phyloP scores from a whole-genome alignment of 352 stramenopile genomes.

The Globisporangium paddicum region DNA sequence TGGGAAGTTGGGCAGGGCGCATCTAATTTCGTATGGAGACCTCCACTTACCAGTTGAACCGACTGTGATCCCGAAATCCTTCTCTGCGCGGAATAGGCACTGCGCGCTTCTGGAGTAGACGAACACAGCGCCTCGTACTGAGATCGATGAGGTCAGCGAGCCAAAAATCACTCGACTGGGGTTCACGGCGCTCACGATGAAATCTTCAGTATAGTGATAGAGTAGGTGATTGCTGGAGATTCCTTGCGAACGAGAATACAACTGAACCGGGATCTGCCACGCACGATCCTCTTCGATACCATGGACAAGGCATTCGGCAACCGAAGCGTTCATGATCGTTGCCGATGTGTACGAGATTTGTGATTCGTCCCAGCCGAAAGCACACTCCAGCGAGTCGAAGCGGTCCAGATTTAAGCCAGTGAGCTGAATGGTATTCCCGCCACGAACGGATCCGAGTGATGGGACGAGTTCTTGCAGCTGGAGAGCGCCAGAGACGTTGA shows the following conservation, averaged over 20 bases:
- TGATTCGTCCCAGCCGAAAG: conserved; percentile 34
- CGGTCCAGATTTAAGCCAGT: conserved; percentile 14
- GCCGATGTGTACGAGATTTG: conserved; percentile 19
- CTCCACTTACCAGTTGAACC: conserved; percentile 18
- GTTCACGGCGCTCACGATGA: conserved; percentile 17
- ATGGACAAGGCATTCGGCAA: conserved; percentile 24
- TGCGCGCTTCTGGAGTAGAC: conserved; percentile 10
- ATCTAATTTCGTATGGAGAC: conserved; percentile 24
- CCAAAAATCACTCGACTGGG: conserved; percentile 19
- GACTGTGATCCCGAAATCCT: neutral
- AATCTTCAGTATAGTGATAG: conserved; percentile 27
- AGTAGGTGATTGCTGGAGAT: conserved; percentile 32
- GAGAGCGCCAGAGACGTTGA: conserved; percentile 4
- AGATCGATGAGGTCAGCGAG: conserved; percentile 3
- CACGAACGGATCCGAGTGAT: conserved; percentile 17
- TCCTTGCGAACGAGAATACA: conserved; percentile 17
- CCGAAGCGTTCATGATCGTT: conserved; percentile 22
- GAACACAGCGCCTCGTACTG: conserved; percentile 23
- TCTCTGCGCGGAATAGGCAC: conserved; percentile 18
- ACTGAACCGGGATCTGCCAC: conserved; percentile 24
- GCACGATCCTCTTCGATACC: conserved; percentile 9
- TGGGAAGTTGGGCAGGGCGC: conserved; percentile 10
- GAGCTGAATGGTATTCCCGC: conserved; percentile 17
- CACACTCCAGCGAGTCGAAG: conserved; percentile 20
- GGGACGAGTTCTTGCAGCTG: conserved; percentile 20